Evolutionary conservation across 2,329 filamentous ascomycete species (phyloP).

Genomic region (Claviceps pusilla): DNA sequence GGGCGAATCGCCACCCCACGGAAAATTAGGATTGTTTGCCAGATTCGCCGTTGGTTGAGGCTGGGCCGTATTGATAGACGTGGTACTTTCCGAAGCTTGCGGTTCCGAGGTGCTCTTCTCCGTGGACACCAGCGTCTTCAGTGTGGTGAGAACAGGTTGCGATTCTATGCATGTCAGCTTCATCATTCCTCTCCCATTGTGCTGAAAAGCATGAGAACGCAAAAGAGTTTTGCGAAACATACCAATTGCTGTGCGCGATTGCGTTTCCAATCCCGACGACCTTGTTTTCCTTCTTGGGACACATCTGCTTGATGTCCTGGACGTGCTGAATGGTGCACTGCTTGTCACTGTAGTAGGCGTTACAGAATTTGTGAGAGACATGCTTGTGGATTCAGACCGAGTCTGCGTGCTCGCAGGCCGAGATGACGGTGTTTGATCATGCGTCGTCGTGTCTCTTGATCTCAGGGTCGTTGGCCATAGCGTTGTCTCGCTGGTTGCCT

Average conservation of each 20-base stretch:
- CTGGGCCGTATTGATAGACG: conserved; percentile 6
- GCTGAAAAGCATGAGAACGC: not conserved
- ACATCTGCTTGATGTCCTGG: not conserved
- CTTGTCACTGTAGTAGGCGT: not conserved
- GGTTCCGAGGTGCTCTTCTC: conserved; percentile 1
- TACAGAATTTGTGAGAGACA: not conserved
- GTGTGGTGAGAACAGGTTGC: conserved; percentile 3
- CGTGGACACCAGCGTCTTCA: conserved; percentile 5
- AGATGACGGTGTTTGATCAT: not conserved
- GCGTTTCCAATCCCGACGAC: not conserved
- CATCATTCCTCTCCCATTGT: not conserved
- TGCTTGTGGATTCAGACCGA: not conserved
- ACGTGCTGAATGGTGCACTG: not conserved
- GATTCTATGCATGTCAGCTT: not conserved
- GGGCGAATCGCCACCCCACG: conserved; percentile 22
- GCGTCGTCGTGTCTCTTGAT: not conserved
- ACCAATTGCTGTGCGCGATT: not conserved
- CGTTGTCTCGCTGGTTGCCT: not conserved
- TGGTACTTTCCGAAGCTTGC: conserved; percentile 5
- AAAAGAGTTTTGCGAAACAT: not conserved
- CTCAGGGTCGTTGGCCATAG: not conserved
- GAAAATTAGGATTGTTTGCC: conserved; percentile 19
- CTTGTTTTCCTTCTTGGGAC: not conserved
- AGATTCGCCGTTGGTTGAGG: conserved; percentile 8
- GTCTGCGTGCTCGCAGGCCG: not conserved